Evolutionary conservation across 352 stramenopile genomes (phyloP), one percentile per base, ranked within the genome.

Genomic region (Phytopythium litorale): DNA sequence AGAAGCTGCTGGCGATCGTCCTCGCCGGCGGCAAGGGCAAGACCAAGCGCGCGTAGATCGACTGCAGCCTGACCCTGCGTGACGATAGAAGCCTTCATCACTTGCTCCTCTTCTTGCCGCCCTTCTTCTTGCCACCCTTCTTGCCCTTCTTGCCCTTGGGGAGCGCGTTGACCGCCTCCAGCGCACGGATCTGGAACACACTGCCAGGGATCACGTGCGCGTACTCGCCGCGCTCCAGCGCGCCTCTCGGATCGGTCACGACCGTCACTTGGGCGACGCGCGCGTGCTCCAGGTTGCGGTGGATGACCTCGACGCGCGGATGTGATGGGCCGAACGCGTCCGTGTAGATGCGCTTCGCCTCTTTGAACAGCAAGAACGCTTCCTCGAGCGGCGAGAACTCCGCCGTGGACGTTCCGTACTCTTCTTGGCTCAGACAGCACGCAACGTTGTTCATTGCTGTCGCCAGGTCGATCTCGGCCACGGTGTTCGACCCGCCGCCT

Each of bases 381-480:
- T 74, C 75, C 51, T 87, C 78, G 25, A 90, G 40, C 28, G 38
- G 30, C 25, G 55, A 53, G 25, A 42, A 45, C 25, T 16, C 42
- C 8, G 37, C 37, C 18, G 13, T 28, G 4, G 6, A 58, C 4
- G 62, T 60, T 7, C 54, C 67, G 19, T 75, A 73, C 9, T 70
- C 54, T 32, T 89, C 74, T 60, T 88, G 77, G 30, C 77, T 86
- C 12, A 87, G 51, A 49, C 83, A 92, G 52, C 83, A 91, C 9
- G 78, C 81, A 23, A 91, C 62, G 50, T 90, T 92, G 69, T 88
- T 91, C 73, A 92, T 84, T 15, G 78, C 66, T 5, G 82, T 90
- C 11, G 83, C 83, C 4, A 80, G 84, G 56, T 92, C 81, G n/a
- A 59, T 37, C 21, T 59, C 53, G 11, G 30, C 51, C 11, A 16